phyloP scores from a whole-genome alignment of 306 rosid genomes.

The Astragalus glycyphyllos region DNA sequence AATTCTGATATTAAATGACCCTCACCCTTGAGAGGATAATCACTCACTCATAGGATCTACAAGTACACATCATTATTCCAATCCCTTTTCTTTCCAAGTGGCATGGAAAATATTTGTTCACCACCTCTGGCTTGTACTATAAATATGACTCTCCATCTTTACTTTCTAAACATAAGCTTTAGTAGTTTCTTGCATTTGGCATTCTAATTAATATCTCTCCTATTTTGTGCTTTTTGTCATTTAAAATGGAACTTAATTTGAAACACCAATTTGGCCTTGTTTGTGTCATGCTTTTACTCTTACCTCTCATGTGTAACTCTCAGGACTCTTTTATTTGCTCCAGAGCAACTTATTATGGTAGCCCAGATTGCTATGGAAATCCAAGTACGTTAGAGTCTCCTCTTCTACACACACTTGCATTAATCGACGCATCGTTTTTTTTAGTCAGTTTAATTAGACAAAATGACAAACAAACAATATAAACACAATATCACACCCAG shows the following conservation, averaged over 20 bases:
- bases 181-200: slow-evolving; percentile 24
- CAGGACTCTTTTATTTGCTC: slow-evolving; percentile 63
- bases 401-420: slow-evolving; percentile 8
- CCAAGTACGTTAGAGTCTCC: slow-evolving; percentile 55
- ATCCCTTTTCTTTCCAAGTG: slow-evolving; percentile 42
- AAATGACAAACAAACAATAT: too few relatives aligned
- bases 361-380: slow-evolving; percentile 84
- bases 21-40: slow-evolving; percentile 27
- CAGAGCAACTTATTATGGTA: slow-evolving; percentile 89
- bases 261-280: slow-evolving; percentile 50
- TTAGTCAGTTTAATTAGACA: too few relatives aligned
- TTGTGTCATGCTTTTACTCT: slow-evolving; percentile 51
- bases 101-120: slow-evolving; percentile 35
- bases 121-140: slow-evolving; percentile 54
- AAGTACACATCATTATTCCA: slow-evolving; percentile 51
- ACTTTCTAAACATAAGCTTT: slow-evolving; percentile 35
- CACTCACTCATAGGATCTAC: slow-evolving; percentile 43
- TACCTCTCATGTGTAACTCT: slow-evolving; percentile 62
- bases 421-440: background rate
- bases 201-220: background rate
- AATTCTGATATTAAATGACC: slow-evolving; percentile 7
- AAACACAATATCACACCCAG: too few relatives aligned
- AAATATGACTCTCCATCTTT: slow-evolving; percentile 51
- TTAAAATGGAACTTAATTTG: slow-evolving; percentile 49
- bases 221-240: slow-evolving; percentile 14